A percentile compares a stretch with the other conserved stretches of the same genome.
These are phyloP conservation scores for Beauveria caledonica DNA, from an alignment of 2,329 filamentous ascomycete species.

Conservation along the genomic window DNA sequence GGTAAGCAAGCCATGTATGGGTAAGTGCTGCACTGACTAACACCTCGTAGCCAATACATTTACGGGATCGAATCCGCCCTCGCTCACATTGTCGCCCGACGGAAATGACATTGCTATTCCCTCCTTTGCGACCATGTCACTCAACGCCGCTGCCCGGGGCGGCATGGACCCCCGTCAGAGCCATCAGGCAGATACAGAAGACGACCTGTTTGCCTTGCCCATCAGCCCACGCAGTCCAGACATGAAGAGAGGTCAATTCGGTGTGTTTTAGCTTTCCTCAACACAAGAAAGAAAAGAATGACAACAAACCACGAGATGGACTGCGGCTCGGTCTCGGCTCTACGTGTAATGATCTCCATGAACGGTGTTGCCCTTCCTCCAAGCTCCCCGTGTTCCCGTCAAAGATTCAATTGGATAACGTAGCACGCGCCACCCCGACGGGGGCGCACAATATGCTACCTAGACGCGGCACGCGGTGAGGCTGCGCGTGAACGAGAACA, in stretches of 20 bases:
- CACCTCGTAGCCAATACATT: conserved; percentile 26
- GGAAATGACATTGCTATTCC: conserved; percentile 28
- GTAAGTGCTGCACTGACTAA: conserved; percentile 12
- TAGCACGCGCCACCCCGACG: neutral
- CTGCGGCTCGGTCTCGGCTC: neutral
- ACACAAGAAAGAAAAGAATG: neutral
- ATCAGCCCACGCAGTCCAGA: conserved; percentile 82
- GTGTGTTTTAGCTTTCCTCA: conserved; percentile 25
- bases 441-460: neutral
- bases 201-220: conserved; percentile 80
- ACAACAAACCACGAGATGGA: neutral
- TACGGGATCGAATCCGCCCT: conserved; percentile 24
- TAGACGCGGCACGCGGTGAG: neutral
- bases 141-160: conserved; percentile 24
- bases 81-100: conserved; percentile 24
- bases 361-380: neutral
- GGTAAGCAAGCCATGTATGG: conserved; percentile 33
- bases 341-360: neutral
- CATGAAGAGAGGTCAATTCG: conserved; percentile 77
- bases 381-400: neutral
- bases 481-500: neutral
- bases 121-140: conserved; percentile 28
- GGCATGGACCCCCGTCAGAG: conserved; percentile 16
- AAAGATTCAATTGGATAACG: neutral
- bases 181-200: conserved; percentile 39